Evolutionary conservation across 1,139 yeast species (phyloP).

Genomic region (Nakaseomyces sp.): DNA sequence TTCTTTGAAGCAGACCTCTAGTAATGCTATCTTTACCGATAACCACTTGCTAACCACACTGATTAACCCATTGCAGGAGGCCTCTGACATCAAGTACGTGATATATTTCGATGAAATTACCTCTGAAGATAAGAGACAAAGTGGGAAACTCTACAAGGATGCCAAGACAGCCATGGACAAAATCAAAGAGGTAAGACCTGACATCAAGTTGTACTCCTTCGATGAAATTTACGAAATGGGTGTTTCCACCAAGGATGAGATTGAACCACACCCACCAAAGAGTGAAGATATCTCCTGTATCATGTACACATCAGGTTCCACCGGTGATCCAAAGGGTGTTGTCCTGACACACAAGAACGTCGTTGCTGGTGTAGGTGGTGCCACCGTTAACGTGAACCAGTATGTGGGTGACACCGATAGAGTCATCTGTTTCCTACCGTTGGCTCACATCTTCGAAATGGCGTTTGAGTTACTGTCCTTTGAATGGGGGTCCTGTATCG

Average conservation of each 20-base stretch:
- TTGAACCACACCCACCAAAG: conserved; percentile 41
- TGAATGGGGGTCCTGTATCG: conserved; percentile 86
- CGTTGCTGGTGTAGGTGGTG: conserved; percentile 80
- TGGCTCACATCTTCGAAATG: conserved; percentile 93
- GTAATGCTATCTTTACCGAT: conserved; percentile 75
- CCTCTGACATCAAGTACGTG: conserved; percentile 53
- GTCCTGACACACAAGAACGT: conserved; percentile 71
- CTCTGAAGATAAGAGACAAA: conserved; percentile 53
- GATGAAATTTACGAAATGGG: conserved; percentile 66
- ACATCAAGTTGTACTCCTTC: conserved; percentile 54
- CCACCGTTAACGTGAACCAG: conserved; percentile 51
- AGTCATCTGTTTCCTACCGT: conserved; percentile 79
- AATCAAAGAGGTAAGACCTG: conserved; percentile 61
- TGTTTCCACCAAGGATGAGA: conserved; percentile 35
- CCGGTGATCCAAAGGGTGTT: conserved; percentile 98
- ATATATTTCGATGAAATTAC: conserved; percentile 62
- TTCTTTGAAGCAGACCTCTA: conserved; percentile 73
- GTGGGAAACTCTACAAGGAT: conserved; percentile 47
- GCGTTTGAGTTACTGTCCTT: conserved; percentile 71
- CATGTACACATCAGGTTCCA: conserved; percentile 98
- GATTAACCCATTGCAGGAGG: conserved; percentile 61
- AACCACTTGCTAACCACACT: conserved; percentile 59
- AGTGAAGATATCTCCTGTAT: conserved; percentile 77
- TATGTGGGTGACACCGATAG: conserved; percentile 51
- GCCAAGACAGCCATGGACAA: conserved; percentile 51